Conservation (phyloP, 164 flowering plant species). For the Nymphaea thermarum region DNA sequence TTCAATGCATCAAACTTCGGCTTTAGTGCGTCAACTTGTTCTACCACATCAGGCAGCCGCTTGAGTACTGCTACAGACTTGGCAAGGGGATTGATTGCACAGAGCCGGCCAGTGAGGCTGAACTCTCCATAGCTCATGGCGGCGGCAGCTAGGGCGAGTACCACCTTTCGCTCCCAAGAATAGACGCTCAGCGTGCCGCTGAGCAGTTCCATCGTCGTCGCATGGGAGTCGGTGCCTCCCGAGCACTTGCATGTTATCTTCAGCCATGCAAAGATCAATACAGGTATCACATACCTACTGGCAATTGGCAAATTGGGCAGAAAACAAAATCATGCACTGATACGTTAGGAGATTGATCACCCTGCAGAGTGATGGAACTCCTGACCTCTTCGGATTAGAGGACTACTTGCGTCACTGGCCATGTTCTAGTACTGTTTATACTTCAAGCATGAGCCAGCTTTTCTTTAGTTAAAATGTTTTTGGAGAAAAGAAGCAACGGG, state of each 20-base stretch:
- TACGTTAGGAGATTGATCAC: background rate
- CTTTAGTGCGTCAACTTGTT: constrained; percentile 20
- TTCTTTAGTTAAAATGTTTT: too few relatives aligned
- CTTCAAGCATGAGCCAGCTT: too few relatives aligned
- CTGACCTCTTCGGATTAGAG: background rate
- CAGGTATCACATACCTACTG: too few relatives aligned
- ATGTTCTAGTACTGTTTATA: too few relatives aligned
- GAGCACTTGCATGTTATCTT: constrained; percentile 34
- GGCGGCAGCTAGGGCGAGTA: constrained; percentile 50
- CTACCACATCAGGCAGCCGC: constrained; percentile 42
- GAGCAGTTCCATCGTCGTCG: constrained; percentile 37
- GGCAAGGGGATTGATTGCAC: constrained; percentile 28
- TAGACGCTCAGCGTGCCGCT: constrained; percentile 31
- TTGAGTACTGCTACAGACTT: constrained; percentile 32
- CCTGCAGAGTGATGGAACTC: too few relatives aligned
- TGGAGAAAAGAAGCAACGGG: too few relatives aligned
- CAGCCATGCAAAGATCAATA: background rate
- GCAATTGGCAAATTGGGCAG: background rate
- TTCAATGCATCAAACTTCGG: constrained; percentile 32
- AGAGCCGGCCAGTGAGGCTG: constrained; percentile 32
- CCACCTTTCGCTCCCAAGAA: constrained; percentile 66
- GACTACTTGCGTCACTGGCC: too few relatives aligned
- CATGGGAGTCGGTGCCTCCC: constrained; percentile 20
- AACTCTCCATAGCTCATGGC: constrained; percentile 46
- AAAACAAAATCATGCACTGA: background rate